Percentiles rank a stretch among this genome's conserved stretches.
Evolutionary conservation across 192 early-diverging fungal genomes (phyloP).

Genomic region (Rhizoclosmatium sp.): DNA sequence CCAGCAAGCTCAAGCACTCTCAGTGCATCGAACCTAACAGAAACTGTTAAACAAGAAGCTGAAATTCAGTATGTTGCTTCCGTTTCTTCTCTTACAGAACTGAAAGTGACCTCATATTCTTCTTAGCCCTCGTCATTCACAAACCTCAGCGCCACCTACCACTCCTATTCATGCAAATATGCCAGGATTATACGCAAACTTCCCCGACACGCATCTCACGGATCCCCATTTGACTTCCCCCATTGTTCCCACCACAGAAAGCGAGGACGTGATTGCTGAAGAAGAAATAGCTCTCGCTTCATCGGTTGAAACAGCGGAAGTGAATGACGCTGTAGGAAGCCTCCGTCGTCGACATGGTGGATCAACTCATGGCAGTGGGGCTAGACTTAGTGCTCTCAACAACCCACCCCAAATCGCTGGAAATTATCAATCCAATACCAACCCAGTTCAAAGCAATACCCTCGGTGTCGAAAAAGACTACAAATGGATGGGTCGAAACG

Average conservation of each 20-base stretch:
- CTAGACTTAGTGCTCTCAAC: not conserved
- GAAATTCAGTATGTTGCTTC: no score
- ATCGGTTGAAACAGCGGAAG: not conserved
- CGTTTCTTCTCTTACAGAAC: no score
- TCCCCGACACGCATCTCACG: constrained; percentile 28
- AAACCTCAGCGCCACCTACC: not conserved
- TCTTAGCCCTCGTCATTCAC: not conserved
- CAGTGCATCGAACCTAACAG: not conserved
- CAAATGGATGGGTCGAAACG: constrained; percentile 54
- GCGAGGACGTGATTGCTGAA: not conserved
- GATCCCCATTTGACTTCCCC: constrained; percentile 19
- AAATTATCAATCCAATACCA: not conserved
- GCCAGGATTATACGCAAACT: constrained; percentile 19
- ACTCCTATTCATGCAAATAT: not conserved
- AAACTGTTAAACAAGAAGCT: not conserved
- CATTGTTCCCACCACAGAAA: not conserved
- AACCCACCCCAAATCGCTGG: not conserved
- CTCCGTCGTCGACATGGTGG: not conserved
- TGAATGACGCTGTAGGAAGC: not conserved
- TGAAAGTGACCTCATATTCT: not conserved
- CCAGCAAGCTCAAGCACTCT: not conserved
- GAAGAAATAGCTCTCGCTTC: not conserved
- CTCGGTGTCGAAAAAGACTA: not conserved
- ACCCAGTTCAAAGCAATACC: not conserved
- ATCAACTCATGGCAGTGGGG: not conserved